A percentile compares a stretch with the other conserved stretches of the same genome.
Evolutionary conservation across 2,329 filamentous ascomycete genomes (phyloP).

Genomic region (Parafenestella ontariensis): DNA sequence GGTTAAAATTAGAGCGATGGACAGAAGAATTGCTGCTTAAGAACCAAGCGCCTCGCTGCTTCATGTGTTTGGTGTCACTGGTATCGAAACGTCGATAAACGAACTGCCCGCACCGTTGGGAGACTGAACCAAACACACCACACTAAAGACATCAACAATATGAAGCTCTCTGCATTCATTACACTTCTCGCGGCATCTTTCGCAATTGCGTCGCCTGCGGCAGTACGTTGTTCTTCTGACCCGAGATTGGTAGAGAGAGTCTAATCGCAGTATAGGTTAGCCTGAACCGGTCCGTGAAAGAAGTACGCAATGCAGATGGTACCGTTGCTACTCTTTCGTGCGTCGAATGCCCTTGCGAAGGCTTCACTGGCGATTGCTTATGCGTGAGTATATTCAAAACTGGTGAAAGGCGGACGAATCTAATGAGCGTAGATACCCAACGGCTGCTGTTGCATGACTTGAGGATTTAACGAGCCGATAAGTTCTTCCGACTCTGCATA

Average conservation of each 20-base stretch:
- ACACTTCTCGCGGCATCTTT: slow-evolving; percentile 23
- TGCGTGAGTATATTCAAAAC: slow-evolving; percentile 27
- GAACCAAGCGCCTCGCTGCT: slow-evolving; percentile 2
- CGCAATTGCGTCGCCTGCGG: slow-evolving; percentile 33
- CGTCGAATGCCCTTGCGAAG: slow-evolving; percentile 35
- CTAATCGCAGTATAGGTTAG: slow-evolving; percentile 22
- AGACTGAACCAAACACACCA: neutral
- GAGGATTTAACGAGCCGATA: neutral
- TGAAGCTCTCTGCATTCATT: slow-evolving; percentile 36
- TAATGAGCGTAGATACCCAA: slow-evolving; percentile 28
- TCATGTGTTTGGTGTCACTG: neutral
- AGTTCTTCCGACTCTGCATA: neutral
- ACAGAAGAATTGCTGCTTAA: slow-evolving; percentile 19
- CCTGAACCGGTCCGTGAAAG: slow-evolving; percentile 27
- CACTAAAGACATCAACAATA: slow-evolving; percentile 10
- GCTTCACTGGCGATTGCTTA: slow-evolving; percentile 26
- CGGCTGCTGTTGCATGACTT: slow-evolving; percentile 37
- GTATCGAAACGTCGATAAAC: neutral
- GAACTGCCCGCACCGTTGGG: neutral
- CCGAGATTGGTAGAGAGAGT: neutral
- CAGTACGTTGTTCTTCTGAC: slow-evolving; percentile 17
- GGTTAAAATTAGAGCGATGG: slow-evolving; percentile 26
- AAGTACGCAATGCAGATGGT: slow-evolving; percentile 19
- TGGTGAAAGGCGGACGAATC: neutral
- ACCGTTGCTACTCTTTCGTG: slow-evolving; percentile 17